Evolutionary conservation across 768 basidiomycete genomes (phyloP), one percentile per base, ranked within the genome.

Genomic region (Hydnomerulius pinastri): DNA sequence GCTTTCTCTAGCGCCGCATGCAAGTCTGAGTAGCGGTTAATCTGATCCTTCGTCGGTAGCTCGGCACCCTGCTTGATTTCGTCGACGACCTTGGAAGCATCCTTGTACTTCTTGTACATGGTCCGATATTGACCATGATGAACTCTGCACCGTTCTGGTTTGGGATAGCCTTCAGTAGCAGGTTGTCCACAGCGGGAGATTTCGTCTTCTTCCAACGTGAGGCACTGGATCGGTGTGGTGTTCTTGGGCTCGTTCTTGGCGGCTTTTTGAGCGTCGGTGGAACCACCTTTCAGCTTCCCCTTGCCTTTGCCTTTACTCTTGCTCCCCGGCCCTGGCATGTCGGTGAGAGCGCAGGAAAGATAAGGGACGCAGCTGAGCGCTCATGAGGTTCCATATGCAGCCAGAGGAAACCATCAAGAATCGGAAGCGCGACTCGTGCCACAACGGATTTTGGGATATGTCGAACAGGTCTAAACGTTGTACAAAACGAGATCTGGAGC

Each of bases 61-160:
- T 53, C 33, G 1, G 35, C 6, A 0, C 46, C 53, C 6, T 10
- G 29, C 21, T 56, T 56, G 11, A 61, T 32, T 0, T 54, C 24
- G 30, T 70, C 65, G 2, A 68, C 65, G 15, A 58, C 38, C 27
- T 57, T 47, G 4, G 64, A 58, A 5, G 67, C 69, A 4, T 57
- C 56, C 44, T 65, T 67, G 55, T 69, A 70, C 17, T 53, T 54
- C 33, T 50, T 53, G 37, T 46, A 60, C 57, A 69, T 44, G 15
- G 35, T 55, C 4, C 52, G 39, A 42, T 63, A 66, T 44, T 69
- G 66, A 10, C 42, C 49, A 20, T 66, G 62, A 38, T 69, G 68
- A 2, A 55, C 53, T 2, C 42, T 39, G 46, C 68, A 69, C 17
- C 66, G 60, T 1, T 54, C 46, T 1, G 44, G 41, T 18, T 41